Evolutionary conservation across 1,284 basidiomycete species (phyloP), one percentile per base, ranked within the genome.

Genomic region (Puccinia hordei): DNA sequence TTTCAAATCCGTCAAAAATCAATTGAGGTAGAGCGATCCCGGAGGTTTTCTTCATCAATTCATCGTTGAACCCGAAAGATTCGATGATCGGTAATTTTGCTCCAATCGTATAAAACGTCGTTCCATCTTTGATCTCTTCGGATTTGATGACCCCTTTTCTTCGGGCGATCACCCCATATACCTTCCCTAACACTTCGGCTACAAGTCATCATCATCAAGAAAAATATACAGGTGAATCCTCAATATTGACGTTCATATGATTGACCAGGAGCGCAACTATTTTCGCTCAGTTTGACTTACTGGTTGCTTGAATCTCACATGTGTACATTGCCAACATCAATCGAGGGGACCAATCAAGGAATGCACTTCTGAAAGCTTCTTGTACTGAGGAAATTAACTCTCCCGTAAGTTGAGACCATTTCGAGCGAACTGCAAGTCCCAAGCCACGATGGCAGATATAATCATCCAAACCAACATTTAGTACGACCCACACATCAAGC

Each of bases 61-160:
- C 95, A 86, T 97, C 94, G 30, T 95, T 94, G 85, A 99, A 98
- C 0, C 97, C 96, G 85, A 99, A 99, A 86, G 92, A 93, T 86
- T 99, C 96, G 17, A 97, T 93, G 2, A 99, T 95, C 2, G 97
- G 96, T n/a, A 99, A 86, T 82, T 95, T 87, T 0, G 95, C 92
- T 9, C 91, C 90, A 44, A 99, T 91, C 6, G 92, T 95, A 87
- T 99, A 98, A 87, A 98, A 97, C 0, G 92, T 89, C 0, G 95
- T 98, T 0, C 97, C 95, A 85, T 99, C 95, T 85, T 96, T 98
- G 94, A 99, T 98, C 86, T 99, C 97, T 85, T 99, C 97, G 10
- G 93, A 92, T 10, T 96, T 90, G 82, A 99, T 96, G 75, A 92
- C 89, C 0, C 97, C 97, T 76, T 94, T 89, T 81, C 97, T 90